Conservation (phyloP, 164 flowering plant species). For the Tinospora cordifolia region DNA sequence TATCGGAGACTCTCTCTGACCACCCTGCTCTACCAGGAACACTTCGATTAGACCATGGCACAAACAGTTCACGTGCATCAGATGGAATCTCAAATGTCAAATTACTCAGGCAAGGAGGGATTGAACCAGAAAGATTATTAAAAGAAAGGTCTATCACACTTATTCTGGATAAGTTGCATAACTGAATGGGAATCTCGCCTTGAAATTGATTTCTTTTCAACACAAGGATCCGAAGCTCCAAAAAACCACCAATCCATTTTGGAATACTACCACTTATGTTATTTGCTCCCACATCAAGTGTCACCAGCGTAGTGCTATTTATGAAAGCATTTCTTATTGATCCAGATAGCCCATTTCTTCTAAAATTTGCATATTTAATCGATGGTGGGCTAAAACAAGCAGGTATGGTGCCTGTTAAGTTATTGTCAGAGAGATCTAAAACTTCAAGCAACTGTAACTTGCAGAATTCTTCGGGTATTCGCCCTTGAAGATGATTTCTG, state of each 20-base stretch:
- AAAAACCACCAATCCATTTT: not conserved
- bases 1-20: not conserved
- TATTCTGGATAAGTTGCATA: too few relatives aligned
- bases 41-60: too few relatives aligned
- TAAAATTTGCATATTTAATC: not conserved
- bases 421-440: conserved; percentile 8
- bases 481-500: conserved; percentile 2
- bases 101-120: too few relatives aligned
- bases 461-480: not conserved
- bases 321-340: too few relatives aligned
- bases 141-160: too few relatives aligned
- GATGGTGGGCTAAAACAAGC: not conserved
- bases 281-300: not conserved
- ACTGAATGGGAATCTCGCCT: too few relatives aligned
- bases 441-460: not conserved
- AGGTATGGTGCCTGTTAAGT: not conserved
- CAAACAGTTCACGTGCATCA: not conserved
- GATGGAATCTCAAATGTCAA: too few relatives aligned
- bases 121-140: too few relatives aligned
- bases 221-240: not conserved
- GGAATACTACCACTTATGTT: conserved; percentile 3
- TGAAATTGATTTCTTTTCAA: too few relatives aligned
- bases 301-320: conserved; percentile 1
- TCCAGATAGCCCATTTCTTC: conserved; percentile 4
- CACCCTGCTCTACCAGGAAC: too few relatives aligned